phyloP scores from a whole-genome alignment of 129 eudicot species.

The Centaurea solstitialis region DNA sequence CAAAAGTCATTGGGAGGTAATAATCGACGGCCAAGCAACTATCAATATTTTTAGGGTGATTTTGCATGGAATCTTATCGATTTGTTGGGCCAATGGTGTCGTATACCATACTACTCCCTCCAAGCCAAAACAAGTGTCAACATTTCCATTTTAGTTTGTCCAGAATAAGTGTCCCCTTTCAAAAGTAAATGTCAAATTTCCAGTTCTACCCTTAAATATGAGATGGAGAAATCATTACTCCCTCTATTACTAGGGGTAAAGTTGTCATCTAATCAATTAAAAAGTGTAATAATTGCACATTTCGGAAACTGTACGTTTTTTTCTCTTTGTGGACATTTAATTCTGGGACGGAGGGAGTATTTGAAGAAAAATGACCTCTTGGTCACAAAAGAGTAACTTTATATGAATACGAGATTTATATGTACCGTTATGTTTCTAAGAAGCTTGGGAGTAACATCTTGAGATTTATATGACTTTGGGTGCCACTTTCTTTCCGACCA shows the following conservation, averaged over 20 bases:
- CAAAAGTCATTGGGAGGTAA: background rate
- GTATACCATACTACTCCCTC: no score
- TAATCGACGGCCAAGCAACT: background rate
- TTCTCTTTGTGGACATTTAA: background rate
- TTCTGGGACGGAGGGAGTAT: background rate
- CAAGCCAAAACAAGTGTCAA: no score
- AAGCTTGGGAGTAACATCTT: conserved; percentile 58
- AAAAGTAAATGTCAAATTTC: background rate
- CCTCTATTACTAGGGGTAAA: background rate
- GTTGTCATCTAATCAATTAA: background rate
- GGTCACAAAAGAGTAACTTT: conserved; percentile 2
- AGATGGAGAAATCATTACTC: background rate
- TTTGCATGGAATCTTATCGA: background rate
- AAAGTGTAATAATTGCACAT: background rate
- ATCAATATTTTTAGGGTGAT: background rate
- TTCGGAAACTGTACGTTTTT: background rate
- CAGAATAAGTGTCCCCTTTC: background rate
- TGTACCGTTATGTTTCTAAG: conserved; percentile 68
- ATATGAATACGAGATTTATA: background rate
- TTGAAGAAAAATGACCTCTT: background rate
- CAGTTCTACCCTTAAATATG: background rate
- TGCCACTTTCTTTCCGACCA: conserved; percentile 98
- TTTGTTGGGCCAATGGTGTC: no score
- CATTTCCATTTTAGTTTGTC: no score
- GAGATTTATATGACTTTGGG: conserved; percentile 66